Base-by-base conservation (phyloP, 106 monocot species). In the Triglochin maritima region DNA sequence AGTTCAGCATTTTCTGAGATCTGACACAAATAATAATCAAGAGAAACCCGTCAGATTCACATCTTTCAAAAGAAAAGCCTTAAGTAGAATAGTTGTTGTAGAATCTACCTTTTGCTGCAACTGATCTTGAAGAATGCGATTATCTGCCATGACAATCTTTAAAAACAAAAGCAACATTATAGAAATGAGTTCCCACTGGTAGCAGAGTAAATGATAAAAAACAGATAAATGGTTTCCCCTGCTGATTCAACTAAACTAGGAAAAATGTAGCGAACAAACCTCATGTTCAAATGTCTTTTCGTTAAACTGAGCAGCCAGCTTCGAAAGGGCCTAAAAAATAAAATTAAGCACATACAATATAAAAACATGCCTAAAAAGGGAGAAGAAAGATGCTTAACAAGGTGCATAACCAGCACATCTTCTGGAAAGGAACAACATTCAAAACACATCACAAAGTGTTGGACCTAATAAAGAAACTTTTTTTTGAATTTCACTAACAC, bases 251-350 rank as follows among this genome's bases (percentile, higher is more conserved):
- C 29, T 29, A 29, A 29, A 29, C 29, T 29, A 29, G 29, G 0
- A 29, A 29, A 29, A 29, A 29, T 29, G 29, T 29, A 0, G 46
- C 42, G 65, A 2, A 75, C 78, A 68, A 72, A 98, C 98, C 98
- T 98, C 92, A 65, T 79, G 88, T 73, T 92, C 98, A 76, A 98
- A 98, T 57, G 88, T 84, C 72, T 83, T 98, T 74, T 98, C 98
- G 69, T 82, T 92, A 64, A 92, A 77, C 58, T 98, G 84, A 59
- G 59, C 56, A 2, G 86, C 76, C 66, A 98, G 50, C 67, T 84
- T 88, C 62, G 86, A 78, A 46, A 98, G 72, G 48, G 86, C 74
- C 96, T 96, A 69, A 12, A 60, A 2, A 52, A 11, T 7, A 17
- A 60, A 59, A 17, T 29, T 29, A 29, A 59, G 64, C 13, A 56